phyloP scores from a whole-genome alignment of 495 filamentous ascomycete species.

The Aspergillus sclerotioniger region DNA sequence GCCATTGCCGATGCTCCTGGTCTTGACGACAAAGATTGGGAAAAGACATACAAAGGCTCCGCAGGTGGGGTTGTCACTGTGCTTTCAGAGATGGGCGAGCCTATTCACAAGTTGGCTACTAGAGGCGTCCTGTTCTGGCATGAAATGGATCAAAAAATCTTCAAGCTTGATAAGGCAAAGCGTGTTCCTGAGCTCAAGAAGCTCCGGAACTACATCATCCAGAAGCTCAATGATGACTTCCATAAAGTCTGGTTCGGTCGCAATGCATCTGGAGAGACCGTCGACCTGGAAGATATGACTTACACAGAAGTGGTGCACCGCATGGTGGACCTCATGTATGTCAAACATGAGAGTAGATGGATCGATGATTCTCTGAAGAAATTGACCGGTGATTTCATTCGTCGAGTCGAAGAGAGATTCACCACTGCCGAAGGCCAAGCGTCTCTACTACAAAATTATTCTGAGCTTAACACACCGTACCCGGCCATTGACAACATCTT shows the following conservation, averaged over 20 bases:
- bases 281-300: conserved; percentile 98
- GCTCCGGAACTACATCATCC: conserved; percentile 90
- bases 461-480: conserved; percentile 82
- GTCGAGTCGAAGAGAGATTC: conserved; percentile 93
- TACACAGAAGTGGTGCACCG: conserved; percentile 88
- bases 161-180: conserved; percentile 93
- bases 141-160: conserved; percentile 97
- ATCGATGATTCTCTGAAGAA: conserved; percentile 81
- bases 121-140: conserved; percentile 94
- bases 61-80: conserved; percentile 97
- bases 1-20: conserved; percentile 91
- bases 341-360: conserved; percentile 91
- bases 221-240: conserved; percentile 96
- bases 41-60: conserved; percentile 91
- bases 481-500: conserved; percentile 73
- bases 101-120: conserved; percentile 96
- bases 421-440: conserved; percentile 59
- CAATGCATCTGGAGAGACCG: conserved; percentile 70
- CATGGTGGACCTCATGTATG: conserved; percentile 95
- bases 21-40: conserved; percentile 86
- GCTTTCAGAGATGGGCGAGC: conserved; percentile 97
- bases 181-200: conserved; percentile 89
- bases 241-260: conserved; percentile 98
- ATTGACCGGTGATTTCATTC: conserved; percentile 91
- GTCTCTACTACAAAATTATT: conserved; percentile 80